Conservation (phyloP, 192 early-diverging fungal genomes). For the Umbelopsis isabellina region DNA sequence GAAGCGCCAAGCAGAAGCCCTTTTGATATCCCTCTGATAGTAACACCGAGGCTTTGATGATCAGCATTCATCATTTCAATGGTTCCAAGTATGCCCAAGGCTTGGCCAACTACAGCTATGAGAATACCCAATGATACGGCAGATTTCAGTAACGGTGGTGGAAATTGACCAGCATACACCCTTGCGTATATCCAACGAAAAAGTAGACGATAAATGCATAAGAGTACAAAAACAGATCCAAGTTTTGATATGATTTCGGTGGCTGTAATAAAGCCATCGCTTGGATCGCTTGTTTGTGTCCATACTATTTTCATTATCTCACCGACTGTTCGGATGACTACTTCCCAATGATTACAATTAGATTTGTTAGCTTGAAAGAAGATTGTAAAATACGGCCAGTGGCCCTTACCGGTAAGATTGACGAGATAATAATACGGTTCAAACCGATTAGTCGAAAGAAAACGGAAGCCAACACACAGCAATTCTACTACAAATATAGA, state of each 20-base stretch:
- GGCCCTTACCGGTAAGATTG: not conserved
- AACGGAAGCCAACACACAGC: not conserved
- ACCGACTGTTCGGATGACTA: not conserved
- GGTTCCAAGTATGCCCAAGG: not conserved
- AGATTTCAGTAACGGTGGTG: not conserved
- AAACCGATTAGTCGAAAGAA: not conserved
- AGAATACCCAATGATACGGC: not conserved
- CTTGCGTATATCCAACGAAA: not conserved
- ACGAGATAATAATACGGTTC: not conserved
- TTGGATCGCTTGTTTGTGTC: not conserved
- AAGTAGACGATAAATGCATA: not conserved
- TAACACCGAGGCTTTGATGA: not conserved
- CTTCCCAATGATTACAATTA: not conserved
- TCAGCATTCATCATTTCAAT: not conserved
- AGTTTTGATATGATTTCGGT: not conserved
- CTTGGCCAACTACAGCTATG: not conserved
- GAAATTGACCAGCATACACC: not conserved
- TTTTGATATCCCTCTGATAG: not conserved
- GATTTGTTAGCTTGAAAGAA: not conserved
- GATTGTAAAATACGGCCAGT: not conserved
- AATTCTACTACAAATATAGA: not conserved
- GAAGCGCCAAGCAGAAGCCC: not conserved
- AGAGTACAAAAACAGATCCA: slow-evolving; percentile 1
- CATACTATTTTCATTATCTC: slow-evolving; percentile 10
- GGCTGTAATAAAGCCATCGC: not conserved